Base-by-base conservation (phyloP, 116 monocot species). In the Trichopus zeylanicus region DNA sequence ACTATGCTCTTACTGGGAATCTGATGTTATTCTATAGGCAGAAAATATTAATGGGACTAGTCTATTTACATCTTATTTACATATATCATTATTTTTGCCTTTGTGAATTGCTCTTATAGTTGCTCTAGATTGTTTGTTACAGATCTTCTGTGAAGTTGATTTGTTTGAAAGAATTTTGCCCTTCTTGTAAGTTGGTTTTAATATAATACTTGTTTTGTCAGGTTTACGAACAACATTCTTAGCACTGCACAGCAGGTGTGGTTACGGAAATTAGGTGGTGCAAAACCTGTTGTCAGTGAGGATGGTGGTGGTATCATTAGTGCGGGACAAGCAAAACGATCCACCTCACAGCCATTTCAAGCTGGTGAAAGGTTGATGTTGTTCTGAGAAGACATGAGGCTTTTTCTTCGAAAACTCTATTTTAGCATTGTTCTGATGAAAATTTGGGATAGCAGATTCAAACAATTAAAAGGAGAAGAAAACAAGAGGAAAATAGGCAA, bases 241-340 rank as follows among this genome's bases (percentile, higher is more conserved):
- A 98, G 98, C 71, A 98, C 98, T 31, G 82, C 80, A 42, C 98
- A 98, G 60, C 98, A 92, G 68, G 54, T 98, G 33, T 98, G 88
- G 92, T 70, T 98, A 60, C 57, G 85, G 62, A 92, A 98, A 73
- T 59, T 98, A 73, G 88, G 98, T 62, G 98, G 92, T 49, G 98
- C 98, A 64, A 87, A 88, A 56, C 88, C 92, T 53, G 82, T 72
- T 51, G 67, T 91, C 31, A 76, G 69, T 62, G 49, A 77, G 55
- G 88, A 76, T 72, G 88, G 67, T 35, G 71, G 80, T 75, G 88
- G 80, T 56, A 98, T 92, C 58, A 92, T 98, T 46, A 91, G 66
- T 73, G 98, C 98, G 51, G 98, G 92, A 34, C 77, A 63, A 73
- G 92, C 92, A 51, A 98, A 91, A 56, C 78, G 84, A 34, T 76